Conservation (phyloP, 2,329 filamentous ascomycete genomes). For the Talaromyces sp. region DNA sequence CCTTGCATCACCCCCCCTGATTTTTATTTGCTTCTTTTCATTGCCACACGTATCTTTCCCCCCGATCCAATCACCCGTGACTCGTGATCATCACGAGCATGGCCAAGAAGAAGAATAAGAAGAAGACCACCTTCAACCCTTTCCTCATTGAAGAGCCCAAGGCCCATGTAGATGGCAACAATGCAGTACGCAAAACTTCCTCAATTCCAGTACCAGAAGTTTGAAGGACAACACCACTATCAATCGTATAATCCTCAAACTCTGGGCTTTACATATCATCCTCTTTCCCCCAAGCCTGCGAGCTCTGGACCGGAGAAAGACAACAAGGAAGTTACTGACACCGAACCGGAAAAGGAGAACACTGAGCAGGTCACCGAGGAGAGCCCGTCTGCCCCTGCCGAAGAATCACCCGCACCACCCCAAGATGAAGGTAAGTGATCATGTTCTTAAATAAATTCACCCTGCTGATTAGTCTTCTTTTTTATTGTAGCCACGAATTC, state of each 20-base stretch:
- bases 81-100: conserved; percentile 35
- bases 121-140: conserved; percentile 29
- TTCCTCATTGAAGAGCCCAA: conserved; percentile 20
- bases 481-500: conserved; percentile 17
- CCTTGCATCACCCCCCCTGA: conserved; percentile 9
- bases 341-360: conserved; percentile 28
- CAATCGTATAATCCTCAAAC: conserved; percentile 40
- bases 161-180: conserved; percentile 24
- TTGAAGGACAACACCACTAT: conserved; percentile 38
- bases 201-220: conserved; percentile 39
- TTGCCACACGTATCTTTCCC: conserved; percentile 3
- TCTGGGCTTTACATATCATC: conserved; percentile 32
- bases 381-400: conserved; percentile 20
- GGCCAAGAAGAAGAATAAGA: conserved; percentile 27
- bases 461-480: not conserved
- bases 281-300: conserved; percentile 28
- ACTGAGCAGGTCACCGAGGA: conserved; percentile 20
- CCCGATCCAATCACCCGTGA: conserved; percentile 15
- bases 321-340: conserved; percentile 33
- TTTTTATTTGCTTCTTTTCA: not conserved
- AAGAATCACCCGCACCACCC: conserved; percentile 19
- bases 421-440: conserved; percentile 27
- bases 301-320: conserved; percentile 32
- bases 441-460: not conserved
- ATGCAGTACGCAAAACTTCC: conserved; percentile 42